Percentiles rank a stretch among this genome's conserved stretches.
These are phyloP conservation scores for Starmerella asiatica DNA, from an alignment of 805 yeast genomes.

Conservation along the genomic window DNA sequence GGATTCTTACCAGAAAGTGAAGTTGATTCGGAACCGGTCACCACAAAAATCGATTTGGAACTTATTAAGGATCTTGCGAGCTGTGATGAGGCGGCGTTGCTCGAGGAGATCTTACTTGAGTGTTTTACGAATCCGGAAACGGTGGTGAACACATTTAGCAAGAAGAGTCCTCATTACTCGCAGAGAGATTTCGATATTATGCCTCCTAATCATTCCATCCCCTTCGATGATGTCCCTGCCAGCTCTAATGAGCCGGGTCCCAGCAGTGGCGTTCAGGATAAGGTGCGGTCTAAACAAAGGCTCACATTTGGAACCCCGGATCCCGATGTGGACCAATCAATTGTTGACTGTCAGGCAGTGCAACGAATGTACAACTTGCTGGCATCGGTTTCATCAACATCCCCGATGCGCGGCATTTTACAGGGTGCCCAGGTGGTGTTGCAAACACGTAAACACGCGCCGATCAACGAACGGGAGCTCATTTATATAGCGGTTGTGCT, in stretches of 20 bases:
- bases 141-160: conserved; percentile 12
- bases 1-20: conserved; percentile 8
- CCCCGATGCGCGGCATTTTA: conserved; percentile 22
- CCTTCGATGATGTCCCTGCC: not conserved
- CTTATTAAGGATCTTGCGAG: conserved; percentile 17
- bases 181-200: not conserved
- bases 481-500: conserved; percentile 18
- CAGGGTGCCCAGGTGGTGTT: conserved; percentile 22
- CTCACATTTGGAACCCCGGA: not conserved
- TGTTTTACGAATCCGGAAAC: conserved; percentile 16
- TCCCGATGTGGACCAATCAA: not conserved
- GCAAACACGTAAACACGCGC: conserved; percentile 15
- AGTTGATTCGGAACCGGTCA: conserved; percentile 1
- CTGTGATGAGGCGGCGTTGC: conserved; percentile 14
- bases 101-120: conserved; percentile 19
- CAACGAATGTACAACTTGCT: conserved; percentile 13
- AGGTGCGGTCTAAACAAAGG: not conserved
- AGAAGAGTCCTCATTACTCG: not conserved
- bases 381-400: conserved; percentile 15
- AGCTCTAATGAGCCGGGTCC: not conserved
- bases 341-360: conserved; percentile 10
- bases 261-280: not conserved
- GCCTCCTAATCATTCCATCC: not conserved
- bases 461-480: conserved; percentile 15
- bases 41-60: conserved; percentile 14